Percentiles rank a stretch among this genome's conserved stretches.
These are phyloP conservation scores for Ceratobasidium sp. DNA, from an alignment of 1,284 basidiomycete genomes.

Conservation along the genomic window DNA sequence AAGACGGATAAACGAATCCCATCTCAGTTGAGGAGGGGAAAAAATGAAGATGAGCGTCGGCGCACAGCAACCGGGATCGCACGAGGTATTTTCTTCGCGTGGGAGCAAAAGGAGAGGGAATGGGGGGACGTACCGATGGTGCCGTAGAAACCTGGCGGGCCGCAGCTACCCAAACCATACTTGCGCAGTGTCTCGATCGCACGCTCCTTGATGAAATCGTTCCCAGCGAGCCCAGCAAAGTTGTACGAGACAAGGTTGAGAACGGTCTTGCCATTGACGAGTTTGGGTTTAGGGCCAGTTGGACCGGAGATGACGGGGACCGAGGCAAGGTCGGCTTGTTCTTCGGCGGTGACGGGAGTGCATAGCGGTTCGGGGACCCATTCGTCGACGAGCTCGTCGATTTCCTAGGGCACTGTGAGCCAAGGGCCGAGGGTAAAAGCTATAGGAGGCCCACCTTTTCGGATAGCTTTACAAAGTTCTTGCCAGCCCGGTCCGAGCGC, in stretches of 20 bases:
- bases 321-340: constrained; percentile 76
- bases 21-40: constrained; percentile 23
- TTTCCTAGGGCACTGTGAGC: constrained; percentile 73
- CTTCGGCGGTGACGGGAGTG: constrained; percentile 69
- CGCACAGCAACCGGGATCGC: background rate
- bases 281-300: constrained; percentile 85
- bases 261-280: constrained; percentile 83
- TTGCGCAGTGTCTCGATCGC: constrained; percentile 89
- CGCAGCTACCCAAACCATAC: constrained; percentile 96
- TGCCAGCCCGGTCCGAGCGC: constrained; percentile 84
- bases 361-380: constrained; percentile 92
- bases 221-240: constrained; percentile 91
- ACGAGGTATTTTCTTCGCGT: constrained; percentile 4
- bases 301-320: constrained; percentile 86
- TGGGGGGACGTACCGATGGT: constrained; percentile 77
- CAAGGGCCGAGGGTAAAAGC: constrained; percentile 6
- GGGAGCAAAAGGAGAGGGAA: background rate
- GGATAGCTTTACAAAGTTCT: constrained; percentile 90
- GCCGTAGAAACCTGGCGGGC: constrained; percentile 98
- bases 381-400: constrained; percentile 95
- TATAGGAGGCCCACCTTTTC: constrained; percentile 76
- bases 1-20: constrained; percentile 17
- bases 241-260: constrained; percentile 93
- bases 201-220: constrained; percentile 87
- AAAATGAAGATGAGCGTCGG: constrained; percentile 12